Percentiles rank a stretch among this genome's conserved stretches.
Evolutionary conservation across 2,329 filamentous ascomycete genomes (phyloP).

Genomic region (Sclerotinia trifoliorum): DNA sequence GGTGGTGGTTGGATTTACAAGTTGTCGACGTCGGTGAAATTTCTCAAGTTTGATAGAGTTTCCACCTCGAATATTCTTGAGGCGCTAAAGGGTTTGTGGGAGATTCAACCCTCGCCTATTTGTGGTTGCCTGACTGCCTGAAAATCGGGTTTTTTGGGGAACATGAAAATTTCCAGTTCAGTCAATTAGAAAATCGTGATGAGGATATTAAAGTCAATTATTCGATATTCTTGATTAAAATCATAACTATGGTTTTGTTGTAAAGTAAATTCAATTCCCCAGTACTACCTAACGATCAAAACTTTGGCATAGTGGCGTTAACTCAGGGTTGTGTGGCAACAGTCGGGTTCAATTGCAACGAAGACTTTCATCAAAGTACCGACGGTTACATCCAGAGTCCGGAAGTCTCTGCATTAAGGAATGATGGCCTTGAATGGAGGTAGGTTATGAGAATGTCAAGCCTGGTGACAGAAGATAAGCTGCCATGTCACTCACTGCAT

Average conservation of each 20-base stretch:
- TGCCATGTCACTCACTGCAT: not conserved
- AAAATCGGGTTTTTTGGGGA: not conserved
- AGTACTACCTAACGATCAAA: not conserved
- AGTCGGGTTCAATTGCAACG: not conserved
- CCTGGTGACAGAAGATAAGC: not conserved
- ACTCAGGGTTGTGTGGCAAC: not conserved
- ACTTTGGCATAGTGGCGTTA: not conserved
- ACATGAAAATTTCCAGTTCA: not conserved
- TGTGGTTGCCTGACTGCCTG: constrained; percentile 3
- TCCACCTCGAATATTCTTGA: constrained; percentile 19
- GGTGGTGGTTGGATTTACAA: constrained; percentile 24
- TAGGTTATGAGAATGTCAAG: not conserved
- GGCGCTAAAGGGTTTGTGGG: constrained; percentile 23
- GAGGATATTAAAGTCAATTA: not conserved
- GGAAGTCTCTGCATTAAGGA: not conserved
- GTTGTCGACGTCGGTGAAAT: constrained; percentile 23
- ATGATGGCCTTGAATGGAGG: not conserved
- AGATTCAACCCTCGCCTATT: constrained; percentile 22
- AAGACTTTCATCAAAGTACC: not conserved
- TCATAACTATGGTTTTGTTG: not conserved
- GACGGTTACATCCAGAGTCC: not conserved
- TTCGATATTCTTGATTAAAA: not conserved
- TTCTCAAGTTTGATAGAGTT: constrained; percentile 18
- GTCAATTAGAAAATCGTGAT: not conserved
- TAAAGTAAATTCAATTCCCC: not conserved